These are phyloP conservation scores for Fusarium chaquense DNA, from an alignment of 2,329 filamentous ascomycete genomes.

Conservation along the genomic window DNA sequence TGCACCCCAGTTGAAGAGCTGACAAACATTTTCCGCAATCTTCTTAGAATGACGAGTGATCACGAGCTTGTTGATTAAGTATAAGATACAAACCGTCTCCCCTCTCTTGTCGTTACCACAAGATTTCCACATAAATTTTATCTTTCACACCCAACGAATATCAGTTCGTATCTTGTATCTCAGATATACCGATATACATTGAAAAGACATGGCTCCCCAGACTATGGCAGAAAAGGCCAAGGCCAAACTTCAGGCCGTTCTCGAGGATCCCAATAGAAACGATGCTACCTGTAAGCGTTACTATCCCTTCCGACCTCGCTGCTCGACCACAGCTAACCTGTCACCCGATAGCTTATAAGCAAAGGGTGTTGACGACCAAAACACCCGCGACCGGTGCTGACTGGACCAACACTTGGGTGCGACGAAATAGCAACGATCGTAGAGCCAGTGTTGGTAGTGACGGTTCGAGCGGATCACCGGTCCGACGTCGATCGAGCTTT, in stretches of 20 bases:
- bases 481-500: conserved; percentile 35
- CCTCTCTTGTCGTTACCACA: conserved; percentile 10
- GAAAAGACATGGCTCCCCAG: conserved; percentile 24
- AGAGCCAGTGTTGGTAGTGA: conserved; percentile 33
- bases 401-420: conserved; percentile 31
- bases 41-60: conserved; percentile 25
- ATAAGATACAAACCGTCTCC: conserved; percentile 21
- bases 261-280: conserved; percentile 34
- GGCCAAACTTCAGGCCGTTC: conserved; percentile 37
- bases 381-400: conserved; percentile 28
- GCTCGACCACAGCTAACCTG: background rate
- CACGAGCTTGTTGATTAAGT: conserved; percentile 1
- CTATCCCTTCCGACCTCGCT: fast-evolving
- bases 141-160: background rate
- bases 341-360: conserved; percentile 21
- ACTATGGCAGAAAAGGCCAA: conserved; percentile 37
- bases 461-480: conserved; percentile 19
- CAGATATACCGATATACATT: background rate
- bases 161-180: background rate
- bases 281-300: conserved; percentile 19
- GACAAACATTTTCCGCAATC: conserved; percentile 16
- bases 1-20: conserved; percentile 1
- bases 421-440: conserved; percentile 34
- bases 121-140: background rate
- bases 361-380: conserved; percentile 39